Evolutionary conservation across 768 basidiomycete genomes (phyloP), one percentile per base, ranked within the genome.

Genomic region (Panaeolus cyanescens): DNA sequence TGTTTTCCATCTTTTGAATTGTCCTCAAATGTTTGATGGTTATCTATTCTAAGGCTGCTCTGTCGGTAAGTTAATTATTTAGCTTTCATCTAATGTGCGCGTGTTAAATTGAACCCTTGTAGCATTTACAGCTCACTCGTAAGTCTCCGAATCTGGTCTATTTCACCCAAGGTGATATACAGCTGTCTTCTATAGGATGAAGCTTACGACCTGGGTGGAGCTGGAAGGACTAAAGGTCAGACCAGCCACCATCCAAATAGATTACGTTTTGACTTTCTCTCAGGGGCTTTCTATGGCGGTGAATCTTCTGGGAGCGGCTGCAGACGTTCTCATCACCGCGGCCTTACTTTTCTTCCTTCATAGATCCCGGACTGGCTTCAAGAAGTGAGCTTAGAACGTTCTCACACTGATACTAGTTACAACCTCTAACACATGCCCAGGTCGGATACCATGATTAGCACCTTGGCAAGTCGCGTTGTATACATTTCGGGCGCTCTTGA

Each of bases 231-330:
- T 88, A 22, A 85, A 85, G 76, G 84, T 75, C 32, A 28, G 12
- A 6, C 37, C 17, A 55, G 20, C 45, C 12, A 10, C 20, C 34
- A 8, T 28, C 32, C 25, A 13, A 32, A 20, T 9, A 31, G 32
- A 22, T 25, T 30, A 32, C 62, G 9, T 50, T 61, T 36, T 32
- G 34, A 62, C 30, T 62, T 37, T 55, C 56, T 55, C 54, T n/a
- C 58, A 85, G 84, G 78, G 80, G 31, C 72, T 85, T 31, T 85
- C 85, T 4, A 83, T 85, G 77, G 75, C 82, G 53, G 83, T 86
- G 36, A 85, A 86, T 64, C 75, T 82, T 5, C 67, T 85, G 32
- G 83, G 80, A 8, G 83, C 82, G 7, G 75, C 77, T 15, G 72
- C 80, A 15, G 85, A 86, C 64, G 75, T 82, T 32, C 63, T 80